Percentiles rank a stretch among this genome's conserved stretches.
phyloP scores from a whole-genome alignment of 495 filamentous ascomycete species.

The Podospora pseudoanserina region DNA sequence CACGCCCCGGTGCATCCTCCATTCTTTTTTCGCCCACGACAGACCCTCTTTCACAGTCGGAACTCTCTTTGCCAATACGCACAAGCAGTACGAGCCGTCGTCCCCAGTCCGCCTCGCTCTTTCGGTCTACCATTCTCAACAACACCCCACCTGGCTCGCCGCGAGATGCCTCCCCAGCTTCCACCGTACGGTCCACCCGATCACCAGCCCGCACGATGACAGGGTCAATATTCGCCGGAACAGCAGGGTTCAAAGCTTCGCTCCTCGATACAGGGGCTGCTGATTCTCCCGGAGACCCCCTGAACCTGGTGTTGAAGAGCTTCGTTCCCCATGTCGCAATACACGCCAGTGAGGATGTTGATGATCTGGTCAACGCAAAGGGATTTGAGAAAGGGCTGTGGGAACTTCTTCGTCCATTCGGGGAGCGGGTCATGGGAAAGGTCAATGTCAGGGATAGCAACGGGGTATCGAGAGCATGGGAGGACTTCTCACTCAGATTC shows the following conservation, averaged over 20 bases:
- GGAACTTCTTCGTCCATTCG: conserved; percentile 84
- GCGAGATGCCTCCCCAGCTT: conserved; percentile 56
- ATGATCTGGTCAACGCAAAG: conserved; percentile 76
- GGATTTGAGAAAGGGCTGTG: conserved; percentile 74
- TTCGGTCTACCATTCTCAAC: conserved; percentile 48
- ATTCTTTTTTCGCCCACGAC: conserved; percentile 16
- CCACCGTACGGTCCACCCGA: conserved; percentile 37
- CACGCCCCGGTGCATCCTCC: conserved; percentile 34
- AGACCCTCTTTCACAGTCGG: conserved; percentile 38
- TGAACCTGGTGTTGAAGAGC: conserved; percentile 71
- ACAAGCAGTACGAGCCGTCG: conserved; percentile 42
- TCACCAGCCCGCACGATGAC: conserved; percentile 52
- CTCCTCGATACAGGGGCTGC: conserved; percentile 48
- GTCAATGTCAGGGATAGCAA: conserved; percentile 86
- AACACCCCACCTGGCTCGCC: conserved; percentile 46
- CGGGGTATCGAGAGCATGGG: conserved; percentile 75
- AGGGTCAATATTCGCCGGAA: conserved; percentile 46
- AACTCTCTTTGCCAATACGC: conserved; percentile 46
- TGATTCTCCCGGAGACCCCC: conserved; percentile 56
- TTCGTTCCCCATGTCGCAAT: conserved; percentile 87
- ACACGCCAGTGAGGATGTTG: conserved; percentile 76
- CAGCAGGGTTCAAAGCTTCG: conserved; percentile 24
- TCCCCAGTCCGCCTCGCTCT: conserved; percentile 56
- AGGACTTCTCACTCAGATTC: conserved; percentile 88
- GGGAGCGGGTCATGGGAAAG: conserved; percentile 83